phyloP scores from a whole-genome alignment of 2,329 filamentous ascomycete species.

The Corinectria fuckeliana region DNA sequence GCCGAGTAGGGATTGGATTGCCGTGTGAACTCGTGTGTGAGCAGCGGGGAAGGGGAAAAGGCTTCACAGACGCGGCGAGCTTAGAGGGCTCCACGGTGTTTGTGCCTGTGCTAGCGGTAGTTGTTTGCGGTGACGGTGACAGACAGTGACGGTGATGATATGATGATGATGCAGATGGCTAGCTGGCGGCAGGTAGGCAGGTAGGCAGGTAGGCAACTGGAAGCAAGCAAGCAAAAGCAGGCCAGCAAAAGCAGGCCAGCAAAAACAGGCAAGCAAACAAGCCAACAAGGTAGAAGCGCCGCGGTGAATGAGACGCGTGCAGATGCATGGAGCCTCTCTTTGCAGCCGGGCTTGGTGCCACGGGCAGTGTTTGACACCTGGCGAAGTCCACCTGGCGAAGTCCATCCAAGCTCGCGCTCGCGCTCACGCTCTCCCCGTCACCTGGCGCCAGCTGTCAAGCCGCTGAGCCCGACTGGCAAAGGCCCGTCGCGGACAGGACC shows the following conservation, averaged over 20 bases:
- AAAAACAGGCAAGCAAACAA: not conserved
- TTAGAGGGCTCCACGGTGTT: not conserved
- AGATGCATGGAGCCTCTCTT: slow-evolving; percentile 5
- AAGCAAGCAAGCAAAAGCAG: not conserved
- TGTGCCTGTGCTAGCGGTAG: not conserved
- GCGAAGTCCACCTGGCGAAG: not conserved
- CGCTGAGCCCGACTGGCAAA: not conserved
- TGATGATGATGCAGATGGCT: not conserved
- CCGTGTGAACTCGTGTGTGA: not conserved
- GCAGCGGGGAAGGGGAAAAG: not conserved
- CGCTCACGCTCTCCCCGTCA: too few species aligned
- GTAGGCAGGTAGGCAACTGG: not conserved
- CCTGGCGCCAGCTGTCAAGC: slow-evolving; percentile 14
- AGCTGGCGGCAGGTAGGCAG: not conserved
- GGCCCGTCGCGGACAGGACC: not conserved
- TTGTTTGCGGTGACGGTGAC: not conserved
- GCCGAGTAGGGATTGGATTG: not conserved
- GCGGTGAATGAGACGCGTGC: slow-evolving; percentile 16
- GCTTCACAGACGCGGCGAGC: not conserved
- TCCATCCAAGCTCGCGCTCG: too few species aligned
- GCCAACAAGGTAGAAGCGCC: not conserved
- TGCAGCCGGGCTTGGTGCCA: not conserved
- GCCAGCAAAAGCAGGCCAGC: not conserved
- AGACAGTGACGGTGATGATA: slow-evolving; percentile 13
- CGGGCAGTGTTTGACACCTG: not conserved